A percentile compares a stretch with the other conserved stretches of the same genome.
Evolutionary conservation across 1,284 basidiomycete genomes (phyloP).

Genomic region (Phlebopus sp.): DNA sequence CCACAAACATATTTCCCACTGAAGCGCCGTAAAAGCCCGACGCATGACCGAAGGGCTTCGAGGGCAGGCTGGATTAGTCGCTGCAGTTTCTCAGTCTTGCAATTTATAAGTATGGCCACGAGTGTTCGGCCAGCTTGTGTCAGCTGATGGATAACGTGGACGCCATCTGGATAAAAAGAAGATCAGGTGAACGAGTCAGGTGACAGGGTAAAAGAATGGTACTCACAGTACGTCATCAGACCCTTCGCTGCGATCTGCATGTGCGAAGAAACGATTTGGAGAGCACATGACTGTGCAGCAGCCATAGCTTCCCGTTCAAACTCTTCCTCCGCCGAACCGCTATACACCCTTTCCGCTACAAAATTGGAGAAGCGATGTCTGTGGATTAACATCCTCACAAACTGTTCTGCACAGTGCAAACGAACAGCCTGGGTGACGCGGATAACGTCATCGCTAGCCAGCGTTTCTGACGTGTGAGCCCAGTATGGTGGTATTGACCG

Average conservation of each 20-base stretch:
- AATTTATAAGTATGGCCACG: slow-evolving; percentile 80
- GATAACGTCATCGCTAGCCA: slow-evolving; percentile 83
- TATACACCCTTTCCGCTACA: slow-evolving; percentile 60
- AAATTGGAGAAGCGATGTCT: slow-evolving; percentile 72
- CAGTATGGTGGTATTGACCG: slow-evolving; percentile 71
- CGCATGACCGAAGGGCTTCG: slow-evolving; percentile 81
- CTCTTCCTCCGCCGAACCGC: slow-evolving; percentile 46
- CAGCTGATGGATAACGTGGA: slow-evolving; percentile 90
- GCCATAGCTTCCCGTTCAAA: slow-evolving; percentile 68
- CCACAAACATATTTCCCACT: slow-evolving; percentile 84
- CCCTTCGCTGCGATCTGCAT: slow-evolving; percentile 83
- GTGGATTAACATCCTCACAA: slow-evolving; percentile 77
- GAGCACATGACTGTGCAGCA: slow-evolving; percentile 66
- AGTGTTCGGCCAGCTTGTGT: slow-evolving; percentile 90
- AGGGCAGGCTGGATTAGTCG: slow-evolving; percentile 76
- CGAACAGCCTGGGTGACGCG: slow-evolving; percentile 84
- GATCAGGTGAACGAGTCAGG: slow-evolving; percentile 11
- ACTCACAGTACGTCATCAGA: slow-evolving; percentile 89
- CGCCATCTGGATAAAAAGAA: slow-evolving; percentile 59
- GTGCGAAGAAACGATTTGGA: slow-evolving; percentile 80
- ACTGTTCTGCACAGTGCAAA: slow-evolving; percentile 81
- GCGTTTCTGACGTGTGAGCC: slow-evolving; percentile 76
- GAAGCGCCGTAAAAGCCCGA: slow-evolving; percentile 75
- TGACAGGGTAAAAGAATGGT: neutral
- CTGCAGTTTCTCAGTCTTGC: slow-evolving; percentile 65